These are phyloP conservation scores for Gossypium australe DNA, from an alignment of 345 rosid genomes.

Conservation along the genomic window DNA sequence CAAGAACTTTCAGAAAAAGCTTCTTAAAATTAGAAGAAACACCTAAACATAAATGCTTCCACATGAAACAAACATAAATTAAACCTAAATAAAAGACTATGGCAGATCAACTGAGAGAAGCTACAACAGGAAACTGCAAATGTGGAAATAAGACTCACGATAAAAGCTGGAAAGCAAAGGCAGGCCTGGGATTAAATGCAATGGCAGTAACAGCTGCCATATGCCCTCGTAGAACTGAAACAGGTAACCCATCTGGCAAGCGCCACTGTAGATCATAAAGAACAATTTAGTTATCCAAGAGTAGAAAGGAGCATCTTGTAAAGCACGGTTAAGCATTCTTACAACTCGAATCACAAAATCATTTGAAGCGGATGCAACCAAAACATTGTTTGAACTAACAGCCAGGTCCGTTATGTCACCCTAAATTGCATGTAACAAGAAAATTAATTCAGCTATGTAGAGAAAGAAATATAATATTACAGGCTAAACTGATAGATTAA, in stretches of 20 bases:
- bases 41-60: slow-evolving; percentile 4
- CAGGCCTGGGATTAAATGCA: slow-evolving; percentile 91
- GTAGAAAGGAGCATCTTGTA: slow-evolving; percentile 6
- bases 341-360: slow-evolving; percentile 97
- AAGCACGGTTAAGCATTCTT: slow-evolving; percentile 33
- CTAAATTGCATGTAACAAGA: slow-evolving; percentile 34
- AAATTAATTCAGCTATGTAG: background rate
- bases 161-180: slow-evolving; percentile 76
- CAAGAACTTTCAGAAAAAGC: slow-evolving; percentile 8
- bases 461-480: slow-evolving; percentile 16
- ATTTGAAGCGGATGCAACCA: slow-evolving; percentile 98
- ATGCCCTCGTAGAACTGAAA: slow-evolving; percentile 91
- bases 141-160: slow-evolving; percentile 59
- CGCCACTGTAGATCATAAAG: slow-evolving; percentile 73
- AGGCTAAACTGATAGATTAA: slow-evolving; percentile 7
- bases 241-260: slow-evolving; percentile 92
- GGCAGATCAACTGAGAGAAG: slow-evolving; percentile 14
- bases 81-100: background rate
- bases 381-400: slow-evolving; percentile 81
- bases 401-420: slow-evolving; percentile 99
- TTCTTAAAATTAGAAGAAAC: background rate
- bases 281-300: slow-evolving; percentile 13
- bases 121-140: slow-evolving; percentile 17
- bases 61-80: slow-evolving; percentile 9
- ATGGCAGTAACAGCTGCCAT: slow-evolving; percentile 96